Conservation (phyloP, 75 land plant species). For the Sequoia sempervirens region DNA sequence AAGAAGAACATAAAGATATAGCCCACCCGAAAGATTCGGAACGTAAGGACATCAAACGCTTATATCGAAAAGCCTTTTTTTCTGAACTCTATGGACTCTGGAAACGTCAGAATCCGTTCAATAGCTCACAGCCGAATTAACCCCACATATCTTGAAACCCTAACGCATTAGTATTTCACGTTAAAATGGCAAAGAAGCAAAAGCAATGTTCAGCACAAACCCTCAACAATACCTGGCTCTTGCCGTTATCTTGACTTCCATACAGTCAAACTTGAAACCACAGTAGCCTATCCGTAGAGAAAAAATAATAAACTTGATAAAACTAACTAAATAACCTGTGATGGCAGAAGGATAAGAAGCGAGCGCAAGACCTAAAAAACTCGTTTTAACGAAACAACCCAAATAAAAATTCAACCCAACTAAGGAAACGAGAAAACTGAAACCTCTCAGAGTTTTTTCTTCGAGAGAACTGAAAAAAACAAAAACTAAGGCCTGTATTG, state of each 20-base stretch:
- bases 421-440: no score
- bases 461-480: not conserved
- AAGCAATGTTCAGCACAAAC: not conserved
- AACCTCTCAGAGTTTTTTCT: not conserved
- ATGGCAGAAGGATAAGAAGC: not conserved
- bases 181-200: not conserved
- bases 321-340: not conserved
- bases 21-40: no score
- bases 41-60: no score
- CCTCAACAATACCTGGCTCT: not conserved
- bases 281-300: not conserved
- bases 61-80: no score
- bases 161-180: not conserved
- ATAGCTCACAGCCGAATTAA: not conserved
- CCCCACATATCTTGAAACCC: not conserved
- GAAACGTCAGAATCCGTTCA: no score
- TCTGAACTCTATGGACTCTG: no score
- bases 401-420: no score
- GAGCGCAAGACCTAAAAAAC: not conserved
- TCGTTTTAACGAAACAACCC: no score
- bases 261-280: not conserved
- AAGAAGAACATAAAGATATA: not conserved
- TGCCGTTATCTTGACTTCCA: not conserved
- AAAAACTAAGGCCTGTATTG: not conserved
- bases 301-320: not conserved